phyloP scores from a whole-genome alignment of 345 rosid genomes.

The Brassica cretica region DNA sequence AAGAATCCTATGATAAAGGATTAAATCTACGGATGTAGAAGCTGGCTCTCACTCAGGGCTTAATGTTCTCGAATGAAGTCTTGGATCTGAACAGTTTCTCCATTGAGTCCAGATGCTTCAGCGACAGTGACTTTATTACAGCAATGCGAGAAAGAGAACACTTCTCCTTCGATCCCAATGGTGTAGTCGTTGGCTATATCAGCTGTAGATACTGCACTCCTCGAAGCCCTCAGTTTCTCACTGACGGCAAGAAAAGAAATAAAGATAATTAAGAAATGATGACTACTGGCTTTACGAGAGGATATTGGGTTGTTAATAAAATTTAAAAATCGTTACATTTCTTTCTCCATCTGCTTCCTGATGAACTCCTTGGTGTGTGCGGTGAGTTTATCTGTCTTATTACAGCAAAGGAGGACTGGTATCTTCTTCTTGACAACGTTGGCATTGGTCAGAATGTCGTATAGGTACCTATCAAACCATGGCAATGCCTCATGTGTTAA shows the following conservation, averaged over 20 bases:
- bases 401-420: constrained; percentile 85
- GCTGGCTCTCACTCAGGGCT: constrained; percentile 45
- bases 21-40: constrained; percentile 1
- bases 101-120: constrained; percentile 77
- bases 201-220: constrained; percentile 78
- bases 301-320: not conserved
- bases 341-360: constrained; percentile 91
- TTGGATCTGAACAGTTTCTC: constrained; percentile 62
- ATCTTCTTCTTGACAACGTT: constrained; percentile 74
- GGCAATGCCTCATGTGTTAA: not conserved
- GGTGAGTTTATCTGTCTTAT: constrained; percentile 94
- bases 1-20: not conserved
- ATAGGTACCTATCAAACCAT: constrained; percentile 61
- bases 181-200: constrained; percentile 80
- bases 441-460: constrained; percentile 82
- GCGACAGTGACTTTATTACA: constrained; percentile 66
- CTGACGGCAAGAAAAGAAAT: not conserved
- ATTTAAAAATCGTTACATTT: constrained; percentile 56
- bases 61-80: constrained; percentile 75
- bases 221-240: constrained; percentile 43
- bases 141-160: constrained; percentile 77
- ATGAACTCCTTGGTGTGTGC: constrained; percentile 94
- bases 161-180: constrained; percentile 72
- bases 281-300: no score
- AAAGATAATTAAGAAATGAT: not conserved